A percentile compares a stretch with the other conserved stretches of the same genome.
phyloP scores from a whole-genome alignment of 208 protist species.

The Leishmania aethiopica region DNA sequence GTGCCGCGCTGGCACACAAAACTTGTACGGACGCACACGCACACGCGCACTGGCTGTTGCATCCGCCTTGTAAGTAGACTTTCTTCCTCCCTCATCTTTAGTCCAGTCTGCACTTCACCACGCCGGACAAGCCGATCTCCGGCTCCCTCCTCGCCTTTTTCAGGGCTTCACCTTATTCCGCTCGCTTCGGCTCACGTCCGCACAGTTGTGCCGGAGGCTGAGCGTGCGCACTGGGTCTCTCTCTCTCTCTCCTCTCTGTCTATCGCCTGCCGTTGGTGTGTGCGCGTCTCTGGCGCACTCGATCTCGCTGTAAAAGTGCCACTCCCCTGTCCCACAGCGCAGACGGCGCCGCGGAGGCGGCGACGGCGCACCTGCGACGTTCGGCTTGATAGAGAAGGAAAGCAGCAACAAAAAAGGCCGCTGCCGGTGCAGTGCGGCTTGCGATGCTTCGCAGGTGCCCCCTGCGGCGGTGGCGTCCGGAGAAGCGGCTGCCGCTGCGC shows the following conservation, averaged over 20 bases:
- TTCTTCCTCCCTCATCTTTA: background rate
- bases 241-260: background rate
- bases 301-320: background rate
- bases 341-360: background rate
- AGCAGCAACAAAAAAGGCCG: background rate
- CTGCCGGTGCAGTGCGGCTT: background rate
- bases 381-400: background rate
- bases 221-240: background rate
- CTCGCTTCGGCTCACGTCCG: background rate
- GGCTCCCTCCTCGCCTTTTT: background rate
- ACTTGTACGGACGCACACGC: background rate
- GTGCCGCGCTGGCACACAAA: background rate
- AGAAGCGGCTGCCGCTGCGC: constrained; percentile 71
- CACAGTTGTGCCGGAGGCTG: background rate
- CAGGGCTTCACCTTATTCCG: too few relatives aligned
- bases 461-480: constrained; percentile 54
- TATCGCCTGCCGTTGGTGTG: background rate
- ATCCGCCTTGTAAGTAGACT: background rate
- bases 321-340: background rate
- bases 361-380: background rate
- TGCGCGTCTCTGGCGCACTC: background rate
- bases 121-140: background rate
- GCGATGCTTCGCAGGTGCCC: constrained; percentile 23
- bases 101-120: background rate
- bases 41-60: background rate